A percentile compares a stretch with the other conserved stretches of the same genome.
phyloP scores from a whole-genome alignment of 148 eudicot genomes.

The Linanthus parryae region DNA sequence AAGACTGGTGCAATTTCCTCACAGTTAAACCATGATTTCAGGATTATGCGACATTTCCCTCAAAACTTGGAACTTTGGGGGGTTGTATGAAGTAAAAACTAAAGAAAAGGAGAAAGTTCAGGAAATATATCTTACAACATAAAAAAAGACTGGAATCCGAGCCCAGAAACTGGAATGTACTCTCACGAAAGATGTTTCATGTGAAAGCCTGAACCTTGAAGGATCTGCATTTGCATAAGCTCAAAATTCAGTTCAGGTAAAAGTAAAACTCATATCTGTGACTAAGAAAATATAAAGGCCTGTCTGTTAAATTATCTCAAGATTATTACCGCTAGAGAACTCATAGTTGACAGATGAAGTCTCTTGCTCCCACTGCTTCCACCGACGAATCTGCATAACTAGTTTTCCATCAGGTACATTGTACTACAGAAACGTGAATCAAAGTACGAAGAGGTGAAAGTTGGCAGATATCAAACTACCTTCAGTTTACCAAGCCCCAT shows the following conservation, averaged over 20 bases:
- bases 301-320: too few relatives aligned
- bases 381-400: slow-evolving; percentile 54
- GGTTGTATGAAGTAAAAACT: too few relatives aligned
- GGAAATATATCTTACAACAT: slow-evolving; percentile 57
- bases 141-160: slow-evolving; percentile 50
- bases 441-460: not conserved
- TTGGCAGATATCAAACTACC: slow-evolving; percentile 25
- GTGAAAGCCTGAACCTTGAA: slow-evolving; percentile 69
- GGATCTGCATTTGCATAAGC: slow-evolving; percentile 37
- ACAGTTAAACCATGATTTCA: too few relatives aligned
- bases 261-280: not conserved
- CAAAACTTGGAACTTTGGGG: too few relatives aligned
- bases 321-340: slow-evolving; percentile 38
- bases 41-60: too few relatives aligned
- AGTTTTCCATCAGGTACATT: not conserved
- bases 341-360: slow-evolving; percentile 40
- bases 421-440: not conserved
- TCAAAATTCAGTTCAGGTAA: not conserved
- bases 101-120: slow-evolving; percentile 1
- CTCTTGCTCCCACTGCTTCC: slow-evolving; percentile 77
- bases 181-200: slow-evolving; percentile 78
- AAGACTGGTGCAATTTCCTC: too few relatives aligned
- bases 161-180: slow-evolving; percentile 65
- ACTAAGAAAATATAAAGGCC: not conserved
- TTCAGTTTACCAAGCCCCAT: slow-evolving; percentile 78